Evolutionary conservation across 2,329 filamentous ascomycete genomes (phyloP).

Genomic region (Rachicladosporium sp.): DNA sequence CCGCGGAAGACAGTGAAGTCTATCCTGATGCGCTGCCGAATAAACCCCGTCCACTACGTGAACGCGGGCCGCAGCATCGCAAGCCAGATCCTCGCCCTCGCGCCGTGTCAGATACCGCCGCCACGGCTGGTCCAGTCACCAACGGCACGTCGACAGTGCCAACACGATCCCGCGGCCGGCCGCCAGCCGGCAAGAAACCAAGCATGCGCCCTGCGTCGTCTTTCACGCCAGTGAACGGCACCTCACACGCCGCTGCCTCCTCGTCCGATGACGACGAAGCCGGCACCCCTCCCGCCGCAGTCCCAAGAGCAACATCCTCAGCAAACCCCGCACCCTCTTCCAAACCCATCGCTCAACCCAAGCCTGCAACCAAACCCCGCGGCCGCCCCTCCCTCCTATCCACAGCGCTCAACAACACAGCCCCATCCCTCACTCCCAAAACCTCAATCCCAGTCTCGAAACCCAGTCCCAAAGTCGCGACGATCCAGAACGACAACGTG

Average conservation of each 20-base stretch:
- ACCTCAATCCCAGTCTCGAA: not conserved
- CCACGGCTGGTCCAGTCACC: not conserved
- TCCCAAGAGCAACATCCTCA: no score
- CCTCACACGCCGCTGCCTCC: not conserved
- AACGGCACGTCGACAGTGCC: not conserved
- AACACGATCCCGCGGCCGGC: not conserved
- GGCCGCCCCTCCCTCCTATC: no score
- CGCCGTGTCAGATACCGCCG: not conserved
- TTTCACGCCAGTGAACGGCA: conserved; percentile 10
- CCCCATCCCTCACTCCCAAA: no score
- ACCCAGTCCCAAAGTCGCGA: not conserved
- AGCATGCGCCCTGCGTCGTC: conserved; percentile 19
- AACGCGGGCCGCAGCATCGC: no score
- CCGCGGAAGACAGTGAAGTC: conserved; percentile 27
- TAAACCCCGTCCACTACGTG: conserved; percentile 21
- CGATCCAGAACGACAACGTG: conserved; percentile 22
- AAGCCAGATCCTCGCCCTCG: not conserved
- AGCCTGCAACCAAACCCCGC: no score
- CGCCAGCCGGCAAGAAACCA: conserved; percentile 20
- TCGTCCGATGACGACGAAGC: not conserved
- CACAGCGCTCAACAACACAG: no score
- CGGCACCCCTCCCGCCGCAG: no score
- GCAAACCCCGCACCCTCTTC: no score
- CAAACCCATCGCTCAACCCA: no score
- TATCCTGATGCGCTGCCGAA: conserved; percentile 31